Base-by-base conservation (phyloP, 495 filamentous ascomycete genomes). In the Lasiosphaeriaceae sp. region DNA sequence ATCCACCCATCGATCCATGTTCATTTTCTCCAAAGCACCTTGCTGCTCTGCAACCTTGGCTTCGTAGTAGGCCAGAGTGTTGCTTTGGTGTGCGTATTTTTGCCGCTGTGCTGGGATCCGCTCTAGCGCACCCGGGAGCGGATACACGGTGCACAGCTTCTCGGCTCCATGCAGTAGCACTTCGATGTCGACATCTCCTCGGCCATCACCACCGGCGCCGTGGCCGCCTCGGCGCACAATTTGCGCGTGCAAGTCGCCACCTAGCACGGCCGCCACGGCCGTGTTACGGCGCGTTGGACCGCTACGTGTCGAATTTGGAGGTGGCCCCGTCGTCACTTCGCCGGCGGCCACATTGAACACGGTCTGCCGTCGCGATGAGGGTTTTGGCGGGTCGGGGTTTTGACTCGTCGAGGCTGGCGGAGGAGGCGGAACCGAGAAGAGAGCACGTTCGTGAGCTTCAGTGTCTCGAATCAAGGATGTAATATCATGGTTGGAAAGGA, bases 401-500 rank as follows among this genome's bases (percentile, higher is more conserved):
- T 66, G 54, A 23, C 64, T 58, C 4, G 74, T 62, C 1, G 73
- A 57, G 8, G 70, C 63, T 0, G 82, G 76, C 2, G 80, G 78
- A 0, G 89, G 78, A 0, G 90, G 84, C 6, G 92, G 90, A 9
- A 95, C 85, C 35, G 92, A 92, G 75, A 98, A 98, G 3, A 98
- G 82, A 14, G 92, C 95, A 62, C 93, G 88, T 73, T 98, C 94
- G 74, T 98, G 94, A 17, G 85, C 76, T 73, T 98, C 94, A 29
- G 93, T 97, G 71, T 98, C 94, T 54, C 94, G 89, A 62, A 98
- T 97, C 14, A 98, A 71, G 11, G 90, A 81, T 11, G 95, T 97
- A 62, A 98, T 97, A 69, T 98, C 94, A 65, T 89, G 88, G 55
- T 83, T 82, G 54, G 86, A 85, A 49, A 97, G 83, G 43, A 97